A percentile compares a stretch with the other conserved stretches of the same genome.
Conservation (phyloP, 169 alveolate genomes). For the Cytauxzoon felis region DNA sequence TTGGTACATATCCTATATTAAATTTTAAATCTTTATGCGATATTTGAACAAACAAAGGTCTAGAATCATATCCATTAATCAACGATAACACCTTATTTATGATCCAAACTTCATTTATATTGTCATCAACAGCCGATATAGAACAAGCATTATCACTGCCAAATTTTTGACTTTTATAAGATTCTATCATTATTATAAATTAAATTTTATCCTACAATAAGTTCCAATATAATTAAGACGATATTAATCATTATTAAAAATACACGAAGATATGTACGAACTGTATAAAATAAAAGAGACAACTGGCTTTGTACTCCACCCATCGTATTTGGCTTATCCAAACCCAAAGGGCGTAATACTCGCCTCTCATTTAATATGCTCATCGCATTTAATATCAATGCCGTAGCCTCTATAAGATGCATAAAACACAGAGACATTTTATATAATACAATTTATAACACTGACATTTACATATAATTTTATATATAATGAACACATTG, state of each 20-base stretch:
- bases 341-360: constrained; percentile 58
- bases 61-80: constrained; percentile 1
- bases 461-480: too few species aligned
- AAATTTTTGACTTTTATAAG: neutral
- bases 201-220: constrained; percentile 30
- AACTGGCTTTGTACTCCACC: constrained; percentile 43
- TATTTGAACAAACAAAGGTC: neutral
- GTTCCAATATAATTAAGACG: constrained; percentile 43
- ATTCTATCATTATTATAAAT: neutral
- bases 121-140: neutral
- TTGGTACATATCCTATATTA: neutral
- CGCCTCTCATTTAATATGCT: constrained; percentile 61
- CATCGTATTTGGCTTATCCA: constrained; percentile 47
- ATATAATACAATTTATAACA: too few species aligned
- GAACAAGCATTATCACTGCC: neutral
- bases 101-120: neutral
- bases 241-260: constrained; percentile 36
- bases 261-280: constrained; percentile 58
- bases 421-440: constrained; percentile 47
- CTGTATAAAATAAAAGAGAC: constrained; percentile 55
- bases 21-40: neutral
- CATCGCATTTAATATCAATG: constrained; percentile 57
- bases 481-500: too few species aligned
- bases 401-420: constrained; percentile 60
- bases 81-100: neutral